Evolutionary conservation across 371 early-diverging fungal species (phyloP), one percentile per base, ranked within the genome.

Genomic region (Zychaea mexicana): DNA sequence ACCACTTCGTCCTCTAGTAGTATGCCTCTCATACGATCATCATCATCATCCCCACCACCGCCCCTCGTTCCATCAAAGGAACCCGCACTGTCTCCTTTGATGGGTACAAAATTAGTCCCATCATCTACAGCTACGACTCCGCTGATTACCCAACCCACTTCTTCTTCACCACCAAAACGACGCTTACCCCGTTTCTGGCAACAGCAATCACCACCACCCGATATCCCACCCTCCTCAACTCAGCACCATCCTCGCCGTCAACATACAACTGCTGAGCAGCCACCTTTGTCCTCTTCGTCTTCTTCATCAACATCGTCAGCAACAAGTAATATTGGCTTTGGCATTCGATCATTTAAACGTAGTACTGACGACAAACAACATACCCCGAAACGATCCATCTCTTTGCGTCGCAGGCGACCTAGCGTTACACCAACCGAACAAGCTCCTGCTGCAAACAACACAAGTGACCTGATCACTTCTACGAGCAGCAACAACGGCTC

Each of bases 131-230:
- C 42, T 38, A 39, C 26, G 10, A 13, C 45, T 58, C 24, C 45
- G 12, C 28, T 45, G 19, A 45, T 28, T 24, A 42, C 28, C 27
- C 17, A 24, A 47, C 17, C 42, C 31, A 26, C 57, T 32, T 2
- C 57, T 36, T 9, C 57, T 33, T n/a, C 33, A 56, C 32, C 28
- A 56, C 21, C 36, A 4, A 56, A 56, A 36, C 56, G 36, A 19
- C 56, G 56, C 7, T 19, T 56, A 1, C 56, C 36, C 3, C 32
- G 36, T 22, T 56, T 56, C 33, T 56, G 56, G 56, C 56, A 56
- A 24, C 56, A 56, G 21, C 17, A 26, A n/a, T 21, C 19, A 15
- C 17, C 55, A 55, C 19, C 55, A 55, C 49, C 49, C 7, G 24
- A 49, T 36, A 36, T 15, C 38, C 38, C 38, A n/a, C n/a, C n/a